A percentile compares a stretch with the other conserved stretches of the same genome.
Evolutionary conservation across 805 yeast species (phyloP).

Genomic region (Torulaspora maleeae): DNA sequence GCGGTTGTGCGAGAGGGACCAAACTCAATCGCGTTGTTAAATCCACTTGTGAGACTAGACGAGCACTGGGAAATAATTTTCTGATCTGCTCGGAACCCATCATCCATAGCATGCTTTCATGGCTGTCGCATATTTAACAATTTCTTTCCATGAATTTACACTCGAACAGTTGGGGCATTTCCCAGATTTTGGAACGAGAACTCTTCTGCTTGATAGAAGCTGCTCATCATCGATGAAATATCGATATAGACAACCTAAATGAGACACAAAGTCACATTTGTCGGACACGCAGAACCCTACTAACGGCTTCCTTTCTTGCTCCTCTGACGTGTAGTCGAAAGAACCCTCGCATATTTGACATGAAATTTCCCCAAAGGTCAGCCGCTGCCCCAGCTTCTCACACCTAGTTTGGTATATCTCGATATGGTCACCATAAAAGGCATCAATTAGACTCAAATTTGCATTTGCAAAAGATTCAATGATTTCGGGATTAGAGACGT

Average conservation of each 20-base stretch:
- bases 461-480: slow-evolving; percentile 15
- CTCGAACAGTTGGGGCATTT: slow-evolving; percentile 31
- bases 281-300: slow-evolving; percentile 35
- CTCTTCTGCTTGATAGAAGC: slow-evolving; percentile 11
- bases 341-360: slow-evolving; percentile 35
- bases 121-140: slow-evolving; percentile 28
- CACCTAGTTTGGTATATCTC: slow-evolving; percentile 13
- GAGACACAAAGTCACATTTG: slow-evolving; percentile 35
- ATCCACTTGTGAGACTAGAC: slow-evolving; percentile 47
- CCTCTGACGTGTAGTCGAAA: slow-evolving; percentile 38
- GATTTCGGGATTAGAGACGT: slow-evolving; percentile 14
- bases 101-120: slow-evolving; percentile 13
- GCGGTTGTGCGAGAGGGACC: slow-evolving; percentile 17
- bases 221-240: slow-evolving; percentile 19
- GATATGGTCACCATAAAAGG: slow-evolving; percentile 23
- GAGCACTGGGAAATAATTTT: slow-evolving; percentile 46
- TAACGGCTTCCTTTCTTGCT: slow-evolving; percentile 30
- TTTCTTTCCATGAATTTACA: slow-evolving; percentile 28
- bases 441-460: slow-evolving; percentile 28
- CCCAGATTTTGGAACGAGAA: slow-evolving; percentile 30
- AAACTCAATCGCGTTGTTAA: slow-evolving; percentile 38
- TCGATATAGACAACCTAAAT: slow-evolving; percentile 40
- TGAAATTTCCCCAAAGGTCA: slow-evolving; percentile 22
- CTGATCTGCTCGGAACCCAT: slow-evolving; percentile 6
- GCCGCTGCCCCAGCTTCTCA: slow-evolving; percentile 16